Percentiles rank a stretch among this genome's conserved stretches.
These are phyloP conservation scores for Elsinoe ampelina DNA, from an alignment of 2,329 filamentous ascomycete species.

Conservation along the genomic window DNA sequence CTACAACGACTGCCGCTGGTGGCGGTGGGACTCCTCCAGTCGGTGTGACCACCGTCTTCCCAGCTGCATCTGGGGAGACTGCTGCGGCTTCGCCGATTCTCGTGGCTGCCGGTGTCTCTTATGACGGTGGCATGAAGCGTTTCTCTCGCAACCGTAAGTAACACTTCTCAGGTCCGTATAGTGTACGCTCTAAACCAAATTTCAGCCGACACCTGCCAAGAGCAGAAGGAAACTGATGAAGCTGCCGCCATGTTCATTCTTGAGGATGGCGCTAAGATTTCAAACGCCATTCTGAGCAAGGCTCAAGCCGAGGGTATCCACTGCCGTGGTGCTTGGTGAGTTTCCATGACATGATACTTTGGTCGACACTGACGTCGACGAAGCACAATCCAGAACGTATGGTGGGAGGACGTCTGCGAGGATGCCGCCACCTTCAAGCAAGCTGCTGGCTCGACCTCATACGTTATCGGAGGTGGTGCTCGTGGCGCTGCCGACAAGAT, in stretches of 20 bases:
- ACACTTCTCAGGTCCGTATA: not conserved
- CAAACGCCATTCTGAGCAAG: constrained; percentile 46
- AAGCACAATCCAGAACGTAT: constrained; percentile 39
- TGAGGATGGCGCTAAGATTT: constrained; percentile 42
- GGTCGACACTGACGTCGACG: not conserved
- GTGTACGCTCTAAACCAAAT: not conserved
- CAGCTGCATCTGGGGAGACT: not conserved
- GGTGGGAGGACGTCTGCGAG: constrained; percentile 41
- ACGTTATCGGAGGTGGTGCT: constrained; percentile 29
- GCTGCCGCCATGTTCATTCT: constrained; percentile 44
- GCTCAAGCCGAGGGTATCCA: constrained; percentile 44
- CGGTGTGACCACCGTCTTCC: not conserved
- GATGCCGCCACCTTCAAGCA: constrained; percentile 28
- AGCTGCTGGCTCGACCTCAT: constrained; percentile 17
- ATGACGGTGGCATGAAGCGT: constrained; percentile 38
- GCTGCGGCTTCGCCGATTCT: not conserved
- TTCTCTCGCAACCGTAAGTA: constrained; percentile 18
- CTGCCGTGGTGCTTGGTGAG: constrained; percentile 36
- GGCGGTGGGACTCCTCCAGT: not conserved
- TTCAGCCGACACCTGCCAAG: not conserved
- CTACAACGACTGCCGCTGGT: not conserved
- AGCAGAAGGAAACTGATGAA: constrained; percentile 4
- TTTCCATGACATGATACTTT: not conserved
- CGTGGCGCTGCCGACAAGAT: constrained; percentile 32
- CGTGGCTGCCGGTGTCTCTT: constrained; percentile 17